Evolutionary conservation across 2,329 filamentous ascomycete species (phyloP).

Genomic region (Rachicladosporium sp.): DNA sequence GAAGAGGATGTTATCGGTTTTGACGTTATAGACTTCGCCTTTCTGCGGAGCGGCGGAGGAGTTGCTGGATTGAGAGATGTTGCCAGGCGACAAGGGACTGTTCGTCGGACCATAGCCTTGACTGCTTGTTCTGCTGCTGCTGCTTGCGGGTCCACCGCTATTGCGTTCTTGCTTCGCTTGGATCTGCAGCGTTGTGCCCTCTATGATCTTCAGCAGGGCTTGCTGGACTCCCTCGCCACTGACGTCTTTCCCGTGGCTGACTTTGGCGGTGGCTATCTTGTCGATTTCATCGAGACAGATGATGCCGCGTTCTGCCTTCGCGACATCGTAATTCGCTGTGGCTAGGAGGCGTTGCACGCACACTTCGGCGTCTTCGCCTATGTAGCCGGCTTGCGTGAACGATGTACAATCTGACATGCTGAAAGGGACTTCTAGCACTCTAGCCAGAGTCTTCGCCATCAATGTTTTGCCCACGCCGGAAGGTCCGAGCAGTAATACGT

Average conservation of each 20-base stretch:
- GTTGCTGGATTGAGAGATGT: conserved; percentile 13
- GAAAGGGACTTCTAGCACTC: conserved; percentile 88
- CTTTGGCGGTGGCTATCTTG: conserved; percentile 84
- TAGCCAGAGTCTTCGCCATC: conserved; percentile 83
- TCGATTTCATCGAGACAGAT: conserved; percentile 95
- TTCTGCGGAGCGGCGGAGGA: conserved; percentile 23
- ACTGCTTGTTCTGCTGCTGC: conserved; percentile 2
- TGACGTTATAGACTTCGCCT: conserved; percentile 57
- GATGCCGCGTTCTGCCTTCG: conserved; percentile 77
- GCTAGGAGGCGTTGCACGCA: conserved; percentile 85
- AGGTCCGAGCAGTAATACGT: conserved; percentile 78
- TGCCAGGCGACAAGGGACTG: conserved; percentile 25
- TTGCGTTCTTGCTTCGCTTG: conserved; percentile 68
- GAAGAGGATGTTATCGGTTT: conserved; percentile 94
- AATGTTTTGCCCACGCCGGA: conserved; percentile 95
- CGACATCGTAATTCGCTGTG: conserved; percentile 78
- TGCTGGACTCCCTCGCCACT: conserved; percentile 95
- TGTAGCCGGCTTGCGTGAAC: conserved; percentile 92
- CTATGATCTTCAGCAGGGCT: conserved; percentile 86
- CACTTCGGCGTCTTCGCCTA: conserved; percentile 93
- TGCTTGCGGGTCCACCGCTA: conserved; percentile 17
- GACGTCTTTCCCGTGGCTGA: conserved; percentile 82
- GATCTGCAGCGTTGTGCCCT: conserved; percentile 85
- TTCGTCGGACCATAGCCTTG: conserved; percentile 22
- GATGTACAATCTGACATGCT: conserved; percentile 93